Conservation (phyloP, 1,139 yeast genomes). For the Schwanniomyces etchellsii region DNA sequence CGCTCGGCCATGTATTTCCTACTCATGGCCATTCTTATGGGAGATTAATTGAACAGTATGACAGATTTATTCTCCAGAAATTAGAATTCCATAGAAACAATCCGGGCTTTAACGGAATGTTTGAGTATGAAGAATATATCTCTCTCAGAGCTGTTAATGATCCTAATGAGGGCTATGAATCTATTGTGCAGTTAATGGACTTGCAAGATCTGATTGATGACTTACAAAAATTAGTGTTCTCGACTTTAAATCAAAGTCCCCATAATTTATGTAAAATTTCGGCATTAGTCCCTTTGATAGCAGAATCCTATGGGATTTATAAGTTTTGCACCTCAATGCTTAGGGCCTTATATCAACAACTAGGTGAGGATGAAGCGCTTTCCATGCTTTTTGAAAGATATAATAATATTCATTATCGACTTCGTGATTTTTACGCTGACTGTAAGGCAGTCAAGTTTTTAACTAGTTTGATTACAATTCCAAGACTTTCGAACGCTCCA, state of each 20-base stretch:
- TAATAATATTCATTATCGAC: slow-evolving; percentile 70
- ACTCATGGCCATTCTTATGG: slow-evolving; percentile 53
- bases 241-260: slow-evolving; percentile 61
- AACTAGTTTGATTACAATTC: slow-evolving; percentile 80
- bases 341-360: slow-evolving; percentile 76
- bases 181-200: slow-evolving; percentile 79
- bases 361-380: slow-evolving; percentile 74
- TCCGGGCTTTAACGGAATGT: slow-evolving; percentile 89
- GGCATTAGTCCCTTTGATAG: slow-evolving; percentile 83
- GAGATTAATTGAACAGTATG: slow-evolving; percentile 73
- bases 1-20: slow-evolving; percentile 39
- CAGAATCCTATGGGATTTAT: slow-evolving; percentile 93
- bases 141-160: slow-evolving; percentile 84
- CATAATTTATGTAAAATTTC: slow-evolving; percentile 78
- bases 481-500: slow-evolving; percentile 62
- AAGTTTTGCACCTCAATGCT: slow-evolving; percentile 87
- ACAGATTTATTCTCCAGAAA: slow-evolving; percentile 62
- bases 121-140: slow-evolving; percentile 92
- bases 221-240: slow-evolving; percentile 71
- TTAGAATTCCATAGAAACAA: slow-evolving; percentile 80
- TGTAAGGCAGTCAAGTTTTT: slow-evolving; percentile 82
- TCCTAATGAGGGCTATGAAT: slow-evolving; percentile 94
- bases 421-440: slow-evolving; percentile 85
- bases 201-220: slow-evolving; percentile 83
- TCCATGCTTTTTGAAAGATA: slow-evolving; percentile 70